phyloP scores from a whole-genome alignment of 208 protist species.

The Naegleria lovaniensis region DNA sequence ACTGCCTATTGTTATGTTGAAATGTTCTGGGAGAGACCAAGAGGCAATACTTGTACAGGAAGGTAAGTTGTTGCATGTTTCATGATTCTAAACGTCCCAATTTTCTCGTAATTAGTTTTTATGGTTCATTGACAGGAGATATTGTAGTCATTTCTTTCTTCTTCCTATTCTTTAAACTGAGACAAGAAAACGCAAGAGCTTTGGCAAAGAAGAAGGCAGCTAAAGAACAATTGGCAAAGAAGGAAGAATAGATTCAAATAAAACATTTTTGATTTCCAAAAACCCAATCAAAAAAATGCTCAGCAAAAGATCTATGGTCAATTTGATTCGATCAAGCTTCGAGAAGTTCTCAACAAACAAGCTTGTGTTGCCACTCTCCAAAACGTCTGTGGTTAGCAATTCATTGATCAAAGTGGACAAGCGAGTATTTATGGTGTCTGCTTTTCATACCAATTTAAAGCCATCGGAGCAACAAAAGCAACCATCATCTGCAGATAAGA shows the following conservation, averaged over 20 bases:
- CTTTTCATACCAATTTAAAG: neutral
- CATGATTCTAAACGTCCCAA: too few species aligned
- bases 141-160: slow-evolving; percentile 17
- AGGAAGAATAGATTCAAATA: neutral
- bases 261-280: too few species aligned
- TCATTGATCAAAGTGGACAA: neutral
- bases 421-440: neutral
- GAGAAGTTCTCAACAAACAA: neutral
- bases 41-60: neutral
- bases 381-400: too few species aligned
- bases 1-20: neutral
- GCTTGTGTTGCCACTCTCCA: neutral
- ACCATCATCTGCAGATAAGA: too few species aligned
- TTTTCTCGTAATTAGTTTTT: too few species aligned
- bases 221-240: neutral
- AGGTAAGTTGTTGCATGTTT: too few species aligned
- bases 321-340: neutral
- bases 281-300: neutral
- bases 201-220: neutral
- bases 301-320: neutral
- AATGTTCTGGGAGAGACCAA: neutral
- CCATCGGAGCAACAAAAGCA: neutral
- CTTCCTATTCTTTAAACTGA: neutral
- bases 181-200: neutral
- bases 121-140: neutral